Evolutionary conservation across 192 early-diverging fungal genomes (phyloP).

Genomic region (Phycomyces nitens): DNA sequence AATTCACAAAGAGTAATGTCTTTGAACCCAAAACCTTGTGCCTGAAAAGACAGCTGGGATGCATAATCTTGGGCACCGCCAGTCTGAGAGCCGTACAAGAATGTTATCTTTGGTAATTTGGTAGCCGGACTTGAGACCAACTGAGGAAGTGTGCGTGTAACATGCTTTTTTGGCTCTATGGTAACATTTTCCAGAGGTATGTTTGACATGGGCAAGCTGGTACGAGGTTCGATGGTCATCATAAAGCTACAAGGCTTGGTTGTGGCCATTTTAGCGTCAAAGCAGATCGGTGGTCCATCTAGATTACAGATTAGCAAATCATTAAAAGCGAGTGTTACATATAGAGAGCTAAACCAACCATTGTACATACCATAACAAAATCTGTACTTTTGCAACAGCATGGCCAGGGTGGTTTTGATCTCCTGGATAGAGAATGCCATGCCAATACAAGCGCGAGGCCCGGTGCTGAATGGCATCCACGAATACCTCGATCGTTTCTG

Average conservation of each 20-base stretch:
- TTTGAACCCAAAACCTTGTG: constrained; percentile 40
- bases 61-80: constrained; percentile 54
- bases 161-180: not conserved
- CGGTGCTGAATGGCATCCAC: constrained; percentile 55
- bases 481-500: constrained; percentile 41
- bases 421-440: constrained; percentile 53
- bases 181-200: not conserved
- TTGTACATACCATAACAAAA: constrained; percentile 20
- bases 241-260: constrained; percentile 37
- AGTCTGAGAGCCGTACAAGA: constrained; percentile 54
- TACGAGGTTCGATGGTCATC: constrained; percentile 26
- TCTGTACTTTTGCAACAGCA: constrained; percentile 43
- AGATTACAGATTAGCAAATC: not conserved
- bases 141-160: constrained; percentile 1
- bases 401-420: constrained; percentile 46
- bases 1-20: constrained; percentile 22
- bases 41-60: constrained; percentile 32
- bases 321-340: too few relatives aligned
- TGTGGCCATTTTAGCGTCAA: constrained; percentile 30
- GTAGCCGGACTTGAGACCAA: not conserved
- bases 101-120: constrained; percentile 34
- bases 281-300: constrained; percentile 17
- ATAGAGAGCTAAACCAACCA: constrained; percentile 9
- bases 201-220: constrained; percentile 14
- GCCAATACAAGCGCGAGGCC: constrained; percentile 55